phyloP scores from a whole-genome alignment of 2,329 filamentous ascomycete species.

The Aspergillus sp. region DNA sequence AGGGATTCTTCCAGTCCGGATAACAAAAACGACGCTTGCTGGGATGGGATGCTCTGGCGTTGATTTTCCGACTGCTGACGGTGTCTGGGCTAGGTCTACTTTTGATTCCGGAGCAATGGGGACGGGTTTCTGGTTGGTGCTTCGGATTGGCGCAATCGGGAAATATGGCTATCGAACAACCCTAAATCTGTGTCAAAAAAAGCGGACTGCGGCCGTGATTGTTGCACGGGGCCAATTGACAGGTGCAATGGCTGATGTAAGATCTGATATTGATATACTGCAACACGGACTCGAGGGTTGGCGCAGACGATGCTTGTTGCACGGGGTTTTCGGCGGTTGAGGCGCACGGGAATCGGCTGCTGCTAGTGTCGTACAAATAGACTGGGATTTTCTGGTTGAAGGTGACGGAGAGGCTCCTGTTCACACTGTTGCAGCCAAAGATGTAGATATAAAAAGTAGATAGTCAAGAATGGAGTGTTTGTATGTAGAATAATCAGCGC shows the following conservation, averaged over 20 bases:
- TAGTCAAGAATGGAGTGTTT: no score
- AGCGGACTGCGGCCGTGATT: not conserved
- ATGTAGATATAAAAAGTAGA: no score
- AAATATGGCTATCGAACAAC: not conserved
- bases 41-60: no score
- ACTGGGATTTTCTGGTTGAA: slow-evolving; percentile 3
- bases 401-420: not conserved
- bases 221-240: slow-evolving; percentile 2
- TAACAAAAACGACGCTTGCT: not conserved
- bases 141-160: slow-evolving; percentile 6
- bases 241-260: slow-evolving; percentile 4
- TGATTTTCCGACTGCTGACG: no score
- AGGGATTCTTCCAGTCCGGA: no score
- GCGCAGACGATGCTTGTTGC: not conserved
- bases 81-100: slow-evolving; percentile 1
- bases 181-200: not conserved
- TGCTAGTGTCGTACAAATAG: not conserved
- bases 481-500: no score
- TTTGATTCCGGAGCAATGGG: not conserved
- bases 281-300: no score
- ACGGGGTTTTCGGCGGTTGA: not conserved
- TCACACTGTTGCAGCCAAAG: no score
- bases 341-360: not conserved
- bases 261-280: no score
- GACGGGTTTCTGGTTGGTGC: no score